Evolutionary conservation across 2,329 filamentous ascomycete species (phyloP), one percentile per base, ranked within the genome.

Genomic region (Fusarium palustre): DNA sequence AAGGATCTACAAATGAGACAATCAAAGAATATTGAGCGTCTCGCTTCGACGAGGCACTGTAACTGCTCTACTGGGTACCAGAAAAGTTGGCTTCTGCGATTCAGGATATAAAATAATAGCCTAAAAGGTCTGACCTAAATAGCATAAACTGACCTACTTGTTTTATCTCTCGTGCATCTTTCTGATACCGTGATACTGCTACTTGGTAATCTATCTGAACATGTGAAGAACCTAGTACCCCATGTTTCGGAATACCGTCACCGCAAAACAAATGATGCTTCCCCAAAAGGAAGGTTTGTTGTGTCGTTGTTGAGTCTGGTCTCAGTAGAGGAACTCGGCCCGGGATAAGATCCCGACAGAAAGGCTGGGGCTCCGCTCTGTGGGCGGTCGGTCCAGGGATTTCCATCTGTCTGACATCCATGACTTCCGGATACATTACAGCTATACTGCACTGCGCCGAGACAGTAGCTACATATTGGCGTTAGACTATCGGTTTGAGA

Each of bases 281-380:
- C 30, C 52, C 41, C n/a, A 46, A 59, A 46, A 33, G 59, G 64
- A 65, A 68, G 48, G 49, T 38, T 52, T 42, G 25, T 41, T 45
- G n/a, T 31, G 42, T 48, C 45, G 42, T 66, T 61, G 59, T 66
- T 61, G 59, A 38, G 52, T 36, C 41, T 33, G 18, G 31, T 57
- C 31, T 66, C 39, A 52, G 60, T 33, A 53, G 25, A 69, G 39
- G 47, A 54, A 50, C 60, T 63, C 66, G 66, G 61, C 43, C 52
- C 52, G 61, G 66, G 48, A 42, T 34, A 41, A 46, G 66, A 55
- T 66, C 61, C 66, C 66, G 66, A 66, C 56, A 43, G 61, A 66
- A 52, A 57, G 46, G 41, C n/a, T 55, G 34, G 34, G 50, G 22
- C 45, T 52, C 25, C 55, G 24, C 30, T 61, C 39, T 43, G 49